Evolutionary conservation across 2,329 filamentous ascomycete species (phyloP).

Genomic region (Colletotrichum incanum): DNA sequence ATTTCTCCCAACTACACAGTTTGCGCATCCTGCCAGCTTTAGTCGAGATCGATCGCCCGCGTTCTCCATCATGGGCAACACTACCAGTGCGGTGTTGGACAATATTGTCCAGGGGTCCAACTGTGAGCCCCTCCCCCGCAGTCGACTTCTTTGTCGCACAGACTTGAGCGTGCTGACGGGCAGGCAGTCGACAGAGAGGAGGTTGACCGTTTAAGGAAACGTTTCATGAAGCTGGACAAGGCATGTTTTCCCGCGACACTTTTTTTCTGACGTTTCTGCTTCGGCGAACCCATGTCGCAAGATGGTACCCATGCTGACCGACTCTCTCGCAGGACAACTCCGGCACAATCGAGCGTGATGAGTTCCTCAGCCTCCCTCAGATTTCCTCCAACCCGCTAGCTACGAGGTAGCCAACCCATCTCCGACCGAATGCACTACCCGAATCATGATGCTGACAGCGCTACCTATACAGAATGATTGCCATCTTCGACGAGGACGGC

Average conservation of each 20-base stretch:
- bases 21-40: conserved; percentile 14
- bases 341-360: conserved; percentile 97
- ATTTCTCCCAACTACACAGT: neutral
- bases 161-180: conserved; percentile 35
- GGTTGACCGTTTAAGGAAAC: conserved; percentile 93
- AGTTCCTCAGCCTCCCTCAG: conserved; percentile 96
- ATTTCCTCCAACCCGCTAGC: conserved; percentile 98
- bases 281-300: neutral
- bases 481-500: conserved; percentile 98
- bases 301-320: conserved; percentile 26
- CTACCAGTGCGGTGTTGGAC: conserved; percentile 84
- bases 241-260: conserved; percentile 62
- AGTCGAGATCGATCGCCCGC: conserved; percentile 24
- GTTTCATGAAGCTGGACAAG: conserved; percentile 99
- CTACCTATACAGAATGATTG: conserved; percentile 84
- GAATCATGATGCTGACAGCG: conserved; percentile 12
- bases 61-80: conserved; percentile 74
- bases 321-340: conserved; percentile 83
- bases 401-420: conserved; percentile 76
- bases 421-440: neutral
- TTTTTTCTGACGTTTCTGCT: neutral
- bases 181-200: conserved; percentile 92
- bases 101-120: conserved; percentile 97
- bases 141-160: conserved; percentile 41
- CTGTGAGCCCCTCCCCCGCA: conserved; percentile 71